Base-by-base conservation (phyloP, 2,329 filamentous ascomycete species). In the Biscogniauxia sp. region DNA sequence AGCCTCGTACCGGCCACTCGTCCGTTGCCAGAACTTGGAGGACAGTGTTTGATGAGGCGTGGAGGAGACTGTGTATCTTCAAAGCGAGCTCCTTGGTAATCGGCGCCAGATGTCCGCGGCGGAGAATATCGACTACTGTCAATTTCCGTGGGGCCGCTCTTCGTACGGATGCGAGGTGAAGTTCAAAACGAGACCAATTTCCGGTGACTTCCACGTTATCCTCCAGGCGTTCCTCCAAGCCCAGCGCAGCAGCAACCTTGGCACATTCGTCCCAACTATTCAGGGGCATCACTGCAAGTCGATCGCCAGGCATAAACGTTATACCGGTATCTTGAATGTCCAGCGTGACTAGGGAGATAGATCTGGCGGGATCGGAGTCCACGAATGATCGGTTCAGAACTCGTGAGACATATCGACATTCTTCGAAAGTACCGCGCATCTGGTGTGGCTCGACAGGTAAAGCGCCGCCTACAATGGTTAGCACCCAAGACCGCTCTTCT, bases 211-310 rank as follows among this genome's bases (percentile, higher is more conserved):
- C 65, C 0, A 83, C 73, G 0, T 72, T 67, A 7, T 74, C 68
- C n/a, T 81, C 78, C 1, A 84, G 74, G 60, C 78, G 76, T 2
- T 75, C 69, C 32, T 81, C 80, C 0, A 84, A 72, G 0, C 82
- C 82, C 1, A 84, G 73, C 0, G 81, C 81, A 0, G 81, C 78
- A 2, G 79, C 81, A 9, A 84, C 79, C 63, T 84, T 84, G 19
- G 81, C 81, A 55, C 80, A 83, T 65, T 84, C 82, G 8, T 79
- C 77, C 82, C 81, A 84, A 58, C 74, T 77, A 59, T 84, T 84
- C 17, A 84, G 75, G 0, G 82, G 81, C 82, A 84, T 84, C 1
- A 85, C 73, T 0, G 82, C 81, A 5, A 85, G 74, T 5, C 81
- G 76, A 56, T 84, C 82, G 0, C 82, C 82, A 0, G 82, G 81